Base-by-base conservation (phyloP, 768 basidiomycete genomes). In the Chlorophyllum brunneum region DNA sequence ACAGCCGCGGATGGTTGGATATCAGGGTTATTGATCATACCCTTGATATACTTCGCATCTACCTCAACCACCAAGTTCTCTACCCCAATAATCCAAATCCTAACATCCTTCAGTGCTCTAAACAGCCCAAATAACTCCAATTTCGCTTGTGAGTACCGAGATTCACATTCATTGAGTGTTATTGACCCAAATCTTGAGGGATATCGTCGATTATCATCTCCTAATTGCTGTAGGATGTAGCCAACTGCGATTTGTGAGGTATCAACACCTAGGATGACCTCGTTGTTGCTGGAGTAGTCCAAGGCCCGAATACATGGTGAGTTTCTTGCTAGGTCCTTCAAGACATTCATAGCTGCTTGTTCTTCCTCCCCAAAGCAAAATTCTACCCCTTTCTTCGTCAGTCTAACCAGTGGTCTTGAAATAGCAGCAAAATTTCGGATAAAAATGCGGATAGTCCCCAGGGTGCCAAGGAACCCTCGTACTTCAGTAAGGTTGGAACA, bases 61-160 rank as follows among this genome's bases (percentile, higher is more conserved):
- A 66, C 60, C 30, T 70, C 66, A 6, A 67, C 58, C 1, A 52
- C 39, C 4, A 65, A n/a, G n/a, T n/a, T n/a, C n/a, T n/a, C n/a
- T n/a, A n/a, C n/a, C n/a, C n/a, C n/a, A n/a, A n/a, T n/a, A n/a
- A n/a, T n/a, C n/a, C n/a, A n/a, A n/a, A n/a, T n/a, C n/a, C n/a
- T n/a, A n/a, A n/a, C n/a, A n/a, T 61, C 57, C 1, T 53, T 48
- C 0, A 70, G 60, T 0, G 59, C 59, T 0, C 50, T 45, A 34
- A 62, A 68, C 2, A 70, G 55, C 0, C 68, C 60, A 50, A 65
- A 69, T 0, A 73, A 56, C 51, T 73, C 70, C 3, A 69, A n/a
- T 37, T 74, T 72, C 0, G 69, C 57, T 48, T 70, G 66, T 52
- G 54, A 72, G 52, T 43, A 72, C 33, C 8, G 18, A 4, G 49